phyloP scores from a whole-genome alignment of 371 early-diverging fungal species.

The Mortierella sp. region DNA sequence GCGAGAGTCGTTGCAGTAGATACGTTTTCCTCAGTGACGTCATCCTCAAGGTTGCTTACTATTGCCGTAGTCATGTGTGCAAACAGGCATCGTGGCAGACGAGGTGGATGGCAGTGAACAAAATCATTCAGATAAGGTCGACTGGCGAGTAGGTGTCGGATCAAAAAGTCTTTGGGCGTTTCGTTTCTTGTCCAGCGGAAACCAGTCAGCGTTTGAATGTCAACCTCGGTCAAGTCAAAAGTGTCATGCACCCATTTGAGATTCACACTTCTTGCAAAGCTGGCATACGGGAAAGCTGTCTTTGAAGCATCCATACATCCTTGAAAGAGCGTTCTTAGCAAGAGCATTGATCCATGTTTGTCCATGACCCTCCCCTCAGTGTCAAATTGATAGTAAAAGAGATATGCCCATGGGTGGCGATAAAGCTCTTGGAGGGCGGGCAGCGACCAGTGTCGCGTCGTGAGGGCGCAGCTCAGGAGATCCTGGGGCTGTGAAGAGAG shows the following conservation, averaged over 20 bases:
- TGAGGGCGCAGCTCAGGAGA: constrained; percentile 46
- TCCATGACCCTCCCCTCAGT: constrained; percentile 48
- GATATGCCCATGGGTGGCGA: constrained; percentile 52
- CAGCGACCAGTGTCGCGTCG: constrained; percentile 32
- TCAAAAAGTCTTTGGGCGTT: constrained; percentile 45
- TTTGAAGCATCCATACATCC: constrained; percentile 41
- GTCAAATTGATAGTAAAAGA: constrained; percentile 51
- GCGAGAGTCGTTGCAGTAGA: neutral
- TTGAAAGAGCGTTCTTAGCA: constrained; percentile 51
- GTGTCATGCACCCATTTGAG: constrained; percentile 56
- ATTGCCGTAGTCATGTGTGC: constrained; percentile 23
- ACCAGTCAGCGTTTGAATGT: constrained; percentile 45
- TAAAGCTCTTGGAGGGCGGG: constrained; percentile 52
- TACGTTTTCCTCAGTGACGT: neutral
- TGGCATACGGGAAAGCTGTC: constrained; percentile 41
- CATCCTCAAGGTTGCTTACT: constrained; percentile 15
- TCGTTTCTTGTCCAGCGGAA: constrained; percentile 54
- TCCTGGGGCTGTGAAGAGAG: constrained; percentile 37
- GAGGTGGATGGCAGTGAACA: constrained; percentile 45
- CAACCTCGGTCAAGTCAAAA: constrained; percentile 49
- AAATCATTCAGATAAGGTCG: constrained; percentile 51
- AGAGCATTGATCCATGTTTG: constrained; percentile 45
- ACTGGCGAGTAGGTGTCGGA: constrained; percentile 42
- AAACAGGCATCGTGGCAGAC: constrained; percentile 43
- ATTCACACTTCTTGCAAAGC: constrained; percentile 52